Base-by-base conservation (phyloP, 148 eudicot species). In the Amaranthus hypochondriacus region DNA sequence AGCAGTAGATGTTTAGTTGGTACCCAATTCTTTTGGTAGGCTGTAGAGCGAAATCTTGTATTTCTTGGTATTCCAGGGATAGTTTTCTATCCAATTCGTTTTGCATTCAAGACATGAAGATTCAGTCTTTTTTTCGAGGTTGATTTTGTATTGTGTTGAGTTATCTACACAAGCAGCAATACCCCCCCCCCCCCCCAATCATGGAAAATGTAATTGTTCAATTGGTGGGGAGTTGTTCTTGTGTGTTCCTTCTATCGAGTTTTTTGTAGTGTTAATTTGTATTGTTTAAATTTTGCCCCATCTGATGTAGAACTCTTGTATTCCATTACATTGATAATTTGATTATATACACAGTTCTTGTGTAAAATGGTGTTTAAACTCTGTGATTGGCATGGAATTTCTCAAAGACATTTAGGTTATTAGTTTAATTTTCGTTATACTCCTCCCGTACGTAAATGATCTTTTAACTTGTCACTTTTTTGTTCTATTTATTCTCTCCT, bases 121-220 rank as follows among this genome's bases (percentile, higher is more conserved):
- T 72, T 73, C 43, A 73, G 83, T 73, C 78, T 46, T 49, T 67
- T 67, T 66, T 68, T 76, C 9, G 56, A 47, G 75, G 72, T 71
- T 54, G 56, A 47, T 69, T 59, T 59, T 60, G 77, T 62, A 70
- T 55, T 70, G 61, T 65, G 39, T 59, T 68, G 80, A 56, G 80
- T 66, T 59, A 18, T 60, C 11, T 59, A 64, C 76, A 68, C 72
- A 46, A 46, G 76, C 39, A 81, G 76, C 48, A 69, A 75, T 48
- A n/a, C n/a, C n/a, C n/a, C n/a, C n/a, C n/a, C n/a, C n/a, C n/a
- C 49, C 67, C 77, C 73, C 63, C 54, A 69, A 18, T 44, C 49
- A 9, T 47, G 62, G 60, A 78, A 67, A 66, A 73, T 76, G 82
- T 78, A 81, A 75, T 80, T 79, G 67, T 56, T 70, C 59, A 28